These are phyloP conservation scores for Pichia sp. DNA, from an alignment of 1,139 yeast species.

Conservation along the genomic window DNA sequence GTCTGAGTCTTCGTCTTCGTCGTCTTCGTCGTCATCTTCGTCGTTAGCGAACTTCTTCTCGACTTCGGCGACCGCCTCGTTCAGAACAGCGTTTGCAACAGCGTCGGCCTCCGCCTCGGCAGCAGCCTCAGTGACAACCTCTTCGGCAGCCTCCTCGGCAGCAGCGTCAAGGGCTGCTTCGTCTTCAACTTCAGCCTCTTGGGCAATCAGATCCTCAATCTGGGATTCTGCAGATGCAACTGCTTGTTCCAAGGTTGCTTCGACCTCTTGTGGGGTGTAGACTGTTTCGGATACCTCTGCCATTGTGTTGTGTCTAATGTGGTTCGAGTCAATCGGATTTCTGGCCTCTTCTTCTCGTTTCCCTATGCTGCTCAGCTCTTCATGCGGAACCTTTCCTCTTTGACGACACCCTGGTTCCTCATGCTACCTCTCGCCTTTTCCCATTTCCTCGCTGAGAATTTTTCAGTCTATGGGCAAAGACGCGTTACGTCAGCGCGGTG, in stretches of 20 bases:
- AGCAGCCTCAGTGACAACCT: constrained; percentile 7
- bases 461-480: neutral
- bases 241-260: constrained; percentile 11
- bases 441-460: neutral
- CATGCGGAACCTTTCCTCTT: neutral
- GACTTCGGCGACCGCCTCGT: constrained; percentile 15
- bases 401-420: neutral
- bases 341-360: neutral
- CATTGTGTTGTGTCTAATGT: constrained; percentile 2
- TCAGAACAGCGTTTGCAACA: constrained; percentile 13
- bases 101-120: constrained; percentile 8
- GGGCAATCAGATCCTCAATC: constrained; percentile 5
- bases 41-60: constrained; percentile 12
- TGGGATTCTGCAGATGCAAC: constrained; percentile 11
- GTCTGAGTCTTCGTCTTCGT: constrained; percentile 24
- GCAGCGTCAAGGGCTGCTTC: constrained; percentile 18
- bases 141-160: constrained; percentile 9
- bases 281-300: constrained; percentile 6
- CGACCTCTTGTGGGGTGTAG: constrained; percentile 12
- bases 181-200: constrained; percentile 4
- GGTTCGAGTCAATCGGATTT: neutral
- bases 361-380: neutral
- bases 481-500: neutral
- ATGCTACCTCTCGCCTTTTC: neutral
- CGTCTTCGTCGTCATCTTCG: constrained; percentile 25